These are phyloP conservation scores for Thuidium tamariscinum DNA, from an alignment of 225 moss, liverwort and hornwort species.

Conservation along the genomic window DNA sequence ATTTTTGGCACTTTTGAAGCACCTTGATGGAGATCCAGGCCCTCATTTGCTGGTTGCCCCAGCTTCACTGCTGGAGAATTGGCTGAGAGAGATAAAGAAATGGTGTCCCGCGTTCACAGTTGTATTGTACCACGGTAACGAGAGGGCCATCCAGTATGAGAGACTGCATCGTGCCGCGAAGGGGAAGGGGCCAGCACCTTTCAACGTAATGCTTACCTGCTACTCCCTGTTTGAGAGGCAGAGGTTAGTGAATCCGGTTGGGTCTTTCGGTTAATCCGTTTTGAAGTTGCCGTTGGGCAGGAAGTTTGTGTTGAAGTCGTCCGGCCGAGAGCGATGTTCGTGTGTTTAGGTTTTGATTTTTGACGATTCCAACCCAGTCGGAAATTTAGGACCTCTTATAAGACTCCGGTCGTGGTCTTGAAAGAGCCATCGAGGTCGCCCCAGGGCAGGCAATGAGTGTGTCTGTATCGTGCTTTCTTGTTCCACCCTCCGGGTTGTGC, in stretches of 20 bases:
- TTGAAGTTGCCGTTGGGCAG: not conserved
- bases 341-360: not conserved
- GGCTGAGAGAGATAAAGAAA: conserved; percentile 82
- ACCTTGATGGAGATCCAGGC: conserved; percentile 73
- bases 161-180: conserved; percentile 57
- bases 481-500: not conserved
- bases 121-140: conserved; percentile 84
- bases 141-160: conserved; percentile 62
- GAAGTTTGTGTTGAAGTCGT: not conserved
- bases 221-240: conserved; percentile 86
- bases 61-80: conserved; percentile 86
- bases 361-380: not conserved
- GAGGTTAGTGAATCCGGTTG: conserved; percentile 36
- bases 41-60: conserved; percentile 93
- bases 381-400: not conserved
- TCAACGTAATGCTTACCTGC: conserved; percentile 95
- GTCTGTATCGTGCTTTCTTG: not conserved
- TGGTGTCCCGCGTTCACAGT: conserved; percentile 98
- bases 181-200: conserved; percentile 52
- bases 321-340: not conserved
- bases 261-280: not conserved
- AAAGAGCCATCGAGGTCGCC: not conserved
- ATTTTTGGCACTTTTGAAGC: conserved; percentile 84
- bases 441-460: not conserved
- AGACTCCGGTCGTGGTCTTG: not conserved